These are phyloP conservation scores for Craterostigma plantagineum DNA, from an alignment of 257 asterid genomes.

Conservation along the genomic window DNA sequence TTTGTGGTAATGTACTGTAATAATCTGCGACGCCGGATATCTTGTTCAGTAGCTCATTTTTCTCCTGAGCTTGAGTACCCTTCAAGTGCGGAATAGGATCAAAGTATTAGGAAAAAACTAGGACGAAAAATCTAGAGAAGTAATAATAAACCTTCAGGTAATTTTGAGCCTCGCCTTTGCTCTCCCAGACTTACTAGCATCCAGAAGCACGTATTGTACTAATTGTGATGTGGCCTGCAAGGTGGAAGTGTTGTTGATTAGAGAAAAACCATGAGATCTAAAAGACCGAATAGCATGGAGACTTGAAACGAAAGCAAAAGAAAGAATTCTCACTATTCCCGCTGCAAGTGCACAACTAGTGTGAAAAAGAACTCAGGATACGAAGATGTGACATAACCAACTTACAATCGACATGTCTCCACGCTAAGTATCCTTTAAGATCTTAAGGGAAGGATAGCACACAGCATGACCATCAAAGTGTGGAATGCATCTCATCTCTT, in stretches of 20 bases:
- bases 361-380: neutral
- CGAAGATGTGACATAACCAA: constrained; percentile 1
- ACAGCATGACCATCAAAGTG: constrained; percentile 78
- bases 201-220: constrained; percentile 91
- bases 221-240: constrained; percentile 80
- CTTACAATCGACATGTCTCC: constrained; percentile 98
- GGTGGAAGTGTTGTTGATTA: neutral
- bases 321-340: neutral
- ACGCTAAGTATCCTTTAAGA: constrained; percentile 63
- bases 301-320: too few relatives aligned
- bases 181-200: constrained; percentile 68
- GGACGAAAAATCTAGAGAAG: neutral
- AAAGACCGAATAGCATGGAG: neutral
- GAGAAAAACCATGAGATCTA: neutral
- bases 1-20: constrained; percentile 34
- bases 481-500: constrained; percentile 42
- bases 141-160: constrained; percentile 31
- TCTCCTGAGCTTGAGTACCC: constrained; percentile 84
- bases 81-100: constrained; percentile 14
- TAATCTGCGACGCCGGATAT: constrained; percentile 30
- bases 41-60: constrained; percentile 37
- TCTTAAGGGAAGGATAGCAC: constrained; percentile 60
- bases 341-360: neutral
- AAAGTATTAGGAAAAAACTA: neutral
- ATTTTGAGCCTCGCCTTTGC: constrained; percentile 56